Evolutionary conservation across 169 alveolate species (phyloP).

Genomic region (Nephromyces sp.): DNA sequence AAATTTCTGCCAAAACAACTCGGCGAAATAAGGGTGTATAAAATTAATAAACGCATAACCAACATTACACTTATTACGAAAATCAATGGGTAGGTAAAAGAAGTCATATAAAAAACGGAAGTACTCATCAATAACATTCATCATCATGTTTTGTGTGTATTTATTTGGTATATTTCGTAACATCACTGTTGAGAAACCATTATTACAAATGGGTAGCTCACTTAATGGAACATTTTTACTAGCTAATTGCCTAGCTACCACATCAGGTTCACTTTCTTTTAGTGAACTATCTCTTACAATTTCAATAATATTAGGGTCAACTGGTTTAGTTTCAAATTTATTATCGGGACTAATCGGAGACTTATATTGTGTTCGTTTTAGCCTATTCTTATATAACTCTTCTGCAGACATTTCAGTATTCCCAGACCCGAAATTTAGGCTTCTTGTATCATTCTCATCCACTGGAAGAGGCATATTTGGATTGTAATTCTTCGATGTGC

Average conservation of each 20-base stretch:
- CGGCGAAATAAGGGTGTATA: constrained; percentile 41
- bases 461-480: no score
- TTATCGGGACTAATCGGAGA: neutral
- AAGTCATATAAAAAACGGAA: constrained; percentile 58
- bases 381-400: no score
- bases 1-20: constrained; percentile 31
- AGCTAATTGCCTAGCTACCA: neutral
- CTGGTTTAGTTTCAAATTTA: neutral
- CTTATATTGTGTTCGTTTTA: no score
- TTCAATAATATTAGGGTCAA: neutral
- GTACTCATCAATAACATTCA: constrained; percentile 1
- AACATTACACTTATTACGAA: constrained; percentile 63
- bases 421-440: no score
- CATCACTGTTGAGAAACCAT: constrained; percentile 53
- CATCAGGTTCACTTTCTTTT: neutral
- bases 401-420: no score
- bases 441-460: no score
- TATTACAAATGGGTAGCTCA: neutral
- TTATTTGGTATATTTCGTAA: constrained; percentile 72
- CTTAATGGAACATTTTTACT: neutral
- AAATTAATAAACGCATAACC: constrained; percentile 72
- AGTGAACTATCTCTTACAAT: neutral
- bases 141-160: constrained; percentile 42
- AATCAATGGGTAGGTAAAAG: constrained; percentile 71
- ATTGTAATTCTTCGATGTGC: no score